Conservation (phyloP, 495 filamentous ascomycete species). For the Chaetomium fimeti region DNA sequence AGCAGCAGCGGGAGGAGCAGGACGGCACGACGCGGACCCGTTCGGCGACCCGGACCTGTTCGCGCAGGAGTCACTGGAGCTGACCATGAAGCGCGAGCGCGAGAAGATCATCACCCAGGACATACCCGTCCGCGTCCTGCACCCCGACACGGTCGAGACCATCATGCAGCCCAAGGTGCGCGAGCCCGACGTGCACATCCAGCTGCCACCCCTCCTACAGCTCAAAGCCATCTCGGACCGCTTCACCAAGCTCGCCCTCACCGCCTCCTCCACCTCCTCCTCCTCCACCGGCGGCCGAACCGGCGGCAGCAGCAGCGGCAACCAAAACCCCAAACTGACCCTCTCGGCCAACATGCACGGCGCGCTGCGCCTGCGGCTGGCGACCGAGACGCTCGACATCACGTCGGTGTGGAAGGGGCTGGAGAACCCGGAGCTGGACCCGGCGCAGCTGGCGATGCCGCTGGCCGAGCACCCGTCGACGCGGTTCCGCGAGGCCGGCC, state of each 20-base stretch:
- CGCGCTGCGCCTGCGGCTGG: conserved; percentile 69
- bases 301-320: conserved; percentile 25
- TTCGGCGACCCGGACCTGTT: conserved; percentile 45
- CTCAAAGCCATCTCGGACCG: conserved; percentile 90
- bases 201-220: conserved; percentile 76
- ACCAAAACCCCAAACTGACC: conserved; percentile 62
- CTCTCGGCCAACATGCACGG: conserved; percentile 89
- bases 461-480: conserved; percentile 74
- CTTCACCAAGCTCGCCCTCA: conserved; percentile 72
- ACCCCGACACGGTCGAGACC: conserved; percentile 71
- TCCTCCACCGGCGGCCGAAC: background rate
- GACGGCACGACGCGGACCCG: conserved; percentile 25
- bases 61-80: conserved; percentile 50
- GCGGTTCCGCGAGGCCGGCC: conserved; percentile 58
- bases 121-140: conserved; percentile 86
- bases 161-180: conserved; percentile 87
- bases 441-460: conserved; percentile 60
- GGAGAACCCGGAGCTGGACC: conserved; percentile 80
- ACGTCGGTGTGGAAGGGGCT: conserved; percentile 78
- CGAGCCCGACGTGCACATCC: conserved; percentile 92
- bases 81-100: conserved; percentile 56
- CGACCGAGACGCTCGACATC: conserved; percentile 77
- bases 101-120: conserved; percentile 95
- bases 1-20: background rate
- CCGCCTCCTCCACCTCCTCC: conserved; percentile 33